Evolutionary conservation across 1,284 basidiomycete genomes (phyloP).

Genomic region (Cryptococcus sp.): DNA sequence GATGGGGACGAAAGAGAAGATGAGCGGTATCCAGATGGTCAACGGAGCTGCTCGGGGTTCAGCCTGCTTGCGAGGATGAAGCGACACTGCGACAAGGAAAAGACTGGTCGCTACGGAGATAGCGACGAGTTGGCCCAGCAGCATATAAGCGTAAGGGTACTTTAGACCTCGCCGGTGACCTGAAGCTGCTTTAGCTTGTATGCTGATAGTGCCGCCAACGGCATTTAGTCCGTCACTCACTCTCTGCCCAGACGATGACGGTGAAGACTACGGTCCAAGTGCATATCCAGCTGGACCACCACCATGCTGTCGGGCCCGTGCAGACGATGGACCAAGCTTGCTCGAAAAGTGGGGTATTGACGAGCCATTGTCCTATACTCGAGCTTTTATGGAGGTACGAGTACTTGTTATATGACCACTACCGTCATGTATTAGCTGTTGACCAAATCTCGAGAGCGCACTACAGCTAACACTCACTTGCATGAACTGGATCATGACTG

Average conservation of each 20-base stretch:
- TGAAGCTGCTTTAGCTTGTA: conserved; percentile 19
- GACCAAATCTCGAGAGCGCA: too few species aligned
- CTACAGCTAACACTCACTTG: conserved; percentile 48
- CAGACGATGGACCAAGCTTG: conserved; percentile 63
- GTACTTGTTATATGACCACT: conserved; percentile 63
- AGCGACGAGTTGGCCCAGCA: conserved; percentile 72
- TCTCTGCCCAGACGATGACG: conserved; percentile 61
- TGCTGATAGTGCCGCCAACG: background rate
- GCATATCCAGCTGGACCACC: conserved; percentile 74
- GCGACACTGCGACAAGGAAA: conserved; percentile 63
- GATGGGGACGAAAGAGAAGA: conserved; percentile 59
- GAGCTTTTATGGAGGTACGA: conserved; percentile 35
- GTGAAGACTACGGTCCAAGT: conserved; percentile 68
- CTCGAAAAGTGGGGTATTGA: conserved; percentile 64
- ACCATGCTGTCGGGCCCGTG: conserved; percentile 62
- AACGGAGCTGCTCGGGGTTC: conserved; percentile 18
- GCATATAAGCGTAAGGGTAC: conserved; percentile 68
- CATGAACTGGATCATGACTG: conserved; percentile 56
- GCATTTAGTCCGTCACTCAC: conserved; percentile 48
- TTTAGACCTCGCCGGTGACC: conserved; percentile 59
- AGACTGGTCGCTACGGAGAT: conserved; percentile 69
- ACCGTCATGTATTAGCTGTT: background rate
- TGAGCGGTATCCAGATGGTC: conserved; percentile 52
- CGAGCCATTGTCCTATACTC: conserved; percentile 61
- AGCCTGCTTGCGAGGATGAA: conserved; percentile 43